Evolutionary conservation across 495 filamentous ascomycete species (phyloP).

Genomic region (Penicillium crystallinum): DNA sequence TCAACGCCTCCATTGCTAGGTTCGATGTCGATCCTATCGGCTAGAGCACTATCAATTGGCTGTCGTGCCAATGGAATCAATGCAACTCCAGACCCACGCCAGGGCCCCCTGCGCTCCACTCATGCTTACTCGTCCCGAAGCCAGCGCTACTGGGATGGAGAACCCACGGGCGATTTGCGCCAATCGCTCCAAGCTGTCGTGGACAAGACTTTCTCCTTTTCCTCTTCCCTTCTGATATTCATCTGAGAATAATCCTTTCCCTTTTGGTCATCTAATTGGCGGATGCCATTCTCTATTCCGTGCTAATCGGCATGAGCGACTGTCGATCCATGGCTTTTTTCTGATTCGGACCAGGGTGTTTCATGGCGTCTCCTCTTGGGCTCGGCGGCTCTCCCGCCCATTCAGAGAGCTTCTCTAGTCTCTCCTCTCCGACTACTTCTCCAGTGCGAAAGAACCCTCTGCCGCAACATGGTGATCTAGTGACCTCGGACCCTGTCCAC

Average conservation of each 20-base stretch:
- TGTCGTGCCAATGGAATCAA: constrained; percentile 16
- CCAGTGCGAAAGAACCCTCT: constrained; percentile 38
- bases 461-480: constrained; percentile 31
- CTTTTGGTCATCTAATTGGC: constrained; percentile 18
- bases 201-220: constrained; percentile 14
- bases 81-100: constrained; percentile 10
- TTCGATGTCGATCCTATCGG: constrained; percentile 20
- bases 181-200: constrained; percentile 15
- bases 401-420: constrained; percentile 10
- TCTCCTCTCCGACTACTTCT: constrained; percentile 16
- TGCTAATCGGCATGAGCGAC: constrained; percentile 22
- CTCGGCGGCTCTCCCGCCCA: constrained; percentile 25
- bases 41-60: constrained; percentile 19
- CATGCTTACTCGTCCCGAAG: constrained; percentile 15
- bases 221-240: constrained; percentile 6
- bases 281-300: constrained; percentile 16
- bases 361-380: constrained; percentile 25
- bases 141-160: constrained; percentile 14
- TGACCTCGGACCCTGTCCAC: constrained; percentile 22
- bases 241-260: constrained; percentile 20
- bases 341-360: constrained; percentile 21
- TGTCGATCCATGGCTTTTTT: constrained; percentile 30
- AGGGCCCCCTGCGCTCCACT: constrained; percentile 10
- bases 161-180: constrained; percentile 23
- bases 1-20: neutral